Conservation (phyloP, 2,329 filamentous ascomycete genomes). For the Cladophialophora chaetospira region DNA sequence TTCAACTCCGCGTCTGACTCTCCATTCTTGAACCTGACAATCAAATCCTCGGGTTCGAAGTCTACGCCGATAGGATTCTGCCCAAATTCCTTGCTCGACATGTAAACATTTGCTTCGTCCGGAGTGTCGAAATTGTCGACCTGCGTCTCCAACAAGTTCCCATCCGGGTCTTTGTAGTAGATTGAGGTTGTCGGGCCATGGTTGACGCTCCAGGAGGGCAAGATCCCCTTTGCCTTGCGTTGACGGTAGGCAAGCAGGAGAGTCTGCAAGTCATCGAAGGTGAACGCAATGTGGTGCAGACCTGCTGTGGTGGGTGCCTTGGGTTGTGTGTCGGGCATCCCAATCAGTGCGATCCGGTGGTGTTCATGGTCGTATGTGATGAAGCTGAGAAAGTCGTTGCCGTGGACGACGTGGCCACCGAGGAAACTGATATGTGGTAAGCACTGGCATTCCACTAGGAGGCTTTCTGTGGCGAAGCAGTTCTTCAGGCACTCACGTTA, state of each 20-base stretch:
- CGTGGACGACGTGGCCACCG: constrained; percentile 4
- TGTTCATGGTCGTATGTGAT: constrained; percentile 23
- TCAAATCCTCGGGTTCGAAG: constrained; percentile 16
- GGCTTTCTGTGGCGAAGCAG: no score
- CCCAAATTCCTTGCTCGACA: constrained; percentile 1
- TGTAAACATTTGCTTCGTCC: constrained; percentile 4
- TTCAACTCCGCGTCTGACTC: constrained; percentile 11
- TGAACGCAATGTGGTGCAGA: constrained; percentile 17
- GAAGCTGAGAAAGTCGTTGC: constrained; percentile 8
- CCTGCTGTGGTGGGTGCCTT: constrained; percentile 6
- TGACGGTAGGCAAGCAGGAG: constrained; percentile 17
- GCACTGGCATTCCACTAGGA: no score
- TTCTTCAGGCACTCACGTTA: constrained; percentile 1
- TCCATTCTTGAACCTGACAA: constrained; percentile 1
- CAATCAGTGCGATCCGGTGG: constrained; percentile 16
- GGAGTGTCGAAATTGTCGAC: constrained; percentile 44
- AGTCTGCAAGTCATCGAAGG: neutral
- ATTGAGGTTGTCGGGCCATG: constrained; percentile 52
- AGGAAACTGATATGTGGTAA: no score
- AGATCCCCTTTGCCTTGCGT: constrained; percentile 12
- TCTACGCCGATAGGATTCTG: constrained; percentile 14
- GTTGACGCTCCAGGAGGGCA: constrained; percentile 45
- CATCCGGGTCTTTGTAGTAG: constrained; percentile 54
- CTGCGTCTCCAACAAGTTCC: constrained; percentile 53
- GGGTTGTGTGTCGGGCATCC: constrained; percentile 8